Base-by-base conservation (phyloP, 495 filamentous ascomycete species). In the Aspergillus nanangensis region DNA sequence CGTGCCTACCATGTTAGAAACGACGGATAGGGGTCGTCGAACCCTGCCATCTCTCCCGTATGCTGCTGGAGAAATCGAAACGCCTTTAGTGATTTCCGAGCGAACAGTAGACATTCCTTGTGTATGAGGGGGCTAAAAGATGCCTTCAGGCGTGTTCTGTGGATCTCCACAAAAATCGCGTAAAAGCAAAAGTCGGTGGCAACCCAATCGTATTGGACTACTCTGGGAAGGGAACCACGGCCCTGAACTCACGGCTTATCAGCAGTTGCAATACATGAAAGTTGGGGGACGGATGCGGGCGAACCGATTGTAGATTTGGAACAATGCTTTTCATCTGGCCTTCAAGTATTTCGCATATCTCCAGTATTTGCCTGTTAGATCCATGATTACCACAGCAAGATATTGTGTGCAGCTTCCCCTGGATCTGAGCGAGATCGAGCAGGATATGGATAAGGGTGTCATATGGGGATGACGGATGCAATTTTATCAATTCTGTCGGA, bases 91-190 rank as follows among this genome's bases (percentile, higher is more conserved):
- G 56, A 53, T 15, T 50, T 53, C 20, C 59, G 52, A 13, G 59
- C 52, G 41, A 51, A 55, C 2, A 51, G 41, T 1, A 65, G 23
- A 31, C 62, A 65, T 45, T 60, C 56, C 21, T 25, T 44, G 23
- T 65, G 59, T 5, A 55, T 51, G 19, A 51, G 19, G 3, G 54
- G 62, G 20, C 50, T 60, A 20, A 56, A 56, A 5, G 41, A 36
- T 31, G 40, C 48, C 38, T 44, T 50, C 22, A 65, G 31, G 2
- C 56, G 52, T 3, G 62, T 60, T 27, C 62, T 59, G 13, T 58
- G 51, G 25, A 65, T 53, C 13, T 65, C 62, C 1, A 62, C 59
- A n/a, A 57, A 39, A n/a, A 65, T 62, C 0, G 59, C 52, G 27
- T 53, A 59, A 34, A 56, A 62, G 24, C 56, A 55, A 25, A 65